A percentile compares a stretch with the other conserved stretches of the same genome.
Conservation (phyloP, 2,329 filamentous ascomycete species). For the Microcyclospora tardicrescens region DNA sequence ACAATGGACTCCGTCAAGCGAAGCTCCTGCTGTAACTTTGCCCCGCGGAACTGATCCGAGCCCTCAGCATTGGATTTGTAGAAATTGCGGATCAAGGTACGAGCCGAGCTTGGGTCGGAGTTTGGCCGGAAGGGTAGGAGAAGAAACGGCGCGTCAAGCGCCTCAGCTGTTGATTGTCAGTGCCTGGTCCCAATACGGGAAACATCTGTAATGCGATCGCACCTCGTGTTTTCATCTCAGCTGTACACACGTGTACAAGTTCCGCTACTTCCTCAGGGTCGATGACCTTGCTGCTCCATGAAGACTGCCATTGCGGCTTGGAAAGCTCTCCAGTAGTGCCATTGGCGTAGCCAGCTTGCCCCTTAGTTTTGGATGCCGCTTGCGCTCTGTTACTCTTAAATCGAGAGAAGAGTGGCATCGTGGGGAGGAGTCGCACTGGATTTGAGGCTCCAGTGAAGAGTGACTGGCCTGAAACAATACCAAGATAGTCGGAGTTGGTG, state of each 20-base stretch:
- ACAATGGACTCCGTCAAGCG: slow-evolving; percentile 92
- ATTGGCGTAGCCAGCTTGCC: slow-evolving; percentile 11
- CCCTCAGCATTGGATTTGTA: slow-evolving; percentile 58
- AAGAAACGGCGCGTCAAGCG: slow-evolving; percentile 80
- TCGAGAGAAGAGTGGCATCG: slow-evolving; percentile 47
- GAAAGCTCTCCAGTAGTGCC: slow-evolving; percentile 36
- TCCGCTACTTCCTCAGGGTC: slow-evolving; percentile 86
- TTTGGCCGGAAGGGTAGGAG: slow-evolving; percentile 88
- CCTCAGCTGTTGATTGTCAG: slow-evolving; percentile 35
- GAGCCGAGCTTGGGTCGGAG: slow-evolving; percentile 80
- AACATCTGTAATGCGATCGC: slow-evolving; percentile 23
- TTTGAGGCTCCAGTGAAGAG: too few relatives aligned
- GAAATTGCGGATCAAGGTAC: slow-evolving; percentile 84
- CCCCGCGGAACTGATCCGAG: slow-evolving; percentile 47
- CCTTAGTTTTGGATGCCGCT: slow-evolving; percentile 49
- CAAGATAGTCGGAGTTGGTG: too few relatives aligned
- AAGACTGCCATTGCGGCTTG: slow-evolving; percentile 72
- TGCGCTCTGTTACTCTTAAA: slow-evolving; percentile 62
- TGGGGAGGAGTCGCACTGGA: not conserved
- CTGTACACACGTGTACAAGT: slow-evolving; percentile 69
- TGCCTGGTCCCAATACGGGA: not conserved
- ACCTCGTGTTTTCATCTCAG: slow-evolving; percentile 92
- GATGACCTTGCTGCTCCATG: slow-evolving; percentile 70
- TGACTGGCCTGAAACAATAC: too few relatives aligned
- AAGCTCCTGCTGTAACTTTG: slow-evolving; percentile 67